Conservation (phyloP, 176 grass and related monocot species). For the Bonia amplexicaulis region DNA sequence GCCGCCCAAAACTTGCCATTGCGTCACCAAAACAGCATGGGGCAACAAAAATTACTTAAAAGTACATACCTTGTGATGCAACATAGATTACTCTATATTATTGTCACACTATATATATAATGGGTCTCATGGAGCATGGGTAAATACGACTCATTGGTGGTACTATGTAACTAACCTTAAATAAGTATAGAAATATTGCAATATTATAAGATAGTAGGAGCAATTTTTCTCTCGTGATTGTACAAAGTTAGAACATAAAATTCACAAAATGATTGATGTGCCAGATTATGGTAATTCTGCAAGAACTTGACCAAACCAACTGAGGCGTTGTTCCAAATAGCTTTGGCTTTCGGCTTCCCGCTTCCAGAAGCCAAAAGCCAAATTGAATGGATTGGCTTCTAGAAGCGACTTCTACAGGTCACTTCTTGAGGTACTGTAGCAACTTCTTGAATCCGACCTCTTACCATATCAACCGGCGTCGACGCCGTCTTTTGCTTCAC, state of each 20-base stretch:
- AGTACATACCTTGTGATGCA: not conserved
- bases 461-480: too few relatives aligned
- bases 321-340: too few relatives aligned
- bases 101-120: not conserved
- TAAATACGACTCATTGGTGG: not conserved
- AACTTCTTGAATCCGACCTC: too few relatives aligned
- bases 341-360: too few relatives aligned
- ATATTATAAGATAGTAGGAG: not conserved
- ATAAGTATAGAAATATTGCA: not conserved
- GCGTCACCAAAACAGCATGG: not conserved
- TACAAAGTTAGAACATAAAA: not conserved
- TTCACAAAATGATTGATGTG: not conserved
- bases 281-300: not conserved
- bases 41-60: not conserved
- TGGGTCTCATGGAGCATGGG: not conserved
- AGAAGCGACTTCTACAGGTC: too few relatives aligned
- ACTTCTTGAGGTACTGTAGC: too few relatives aligned
- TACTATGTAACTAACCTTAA: not conserved
- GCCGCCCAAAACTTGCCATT: not conserved
- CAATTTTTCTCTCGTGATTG: not conserved
- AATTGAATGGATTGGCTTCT: too few relatives aligned
- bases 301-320: not conserved
- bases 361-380: too few relatives aligned
- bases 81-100: not conserved
- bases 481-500: too few relatives aligned